Base-by-base conservation (phyloP, 257 asterid species). In the Euphrasia confusa region DNA sequence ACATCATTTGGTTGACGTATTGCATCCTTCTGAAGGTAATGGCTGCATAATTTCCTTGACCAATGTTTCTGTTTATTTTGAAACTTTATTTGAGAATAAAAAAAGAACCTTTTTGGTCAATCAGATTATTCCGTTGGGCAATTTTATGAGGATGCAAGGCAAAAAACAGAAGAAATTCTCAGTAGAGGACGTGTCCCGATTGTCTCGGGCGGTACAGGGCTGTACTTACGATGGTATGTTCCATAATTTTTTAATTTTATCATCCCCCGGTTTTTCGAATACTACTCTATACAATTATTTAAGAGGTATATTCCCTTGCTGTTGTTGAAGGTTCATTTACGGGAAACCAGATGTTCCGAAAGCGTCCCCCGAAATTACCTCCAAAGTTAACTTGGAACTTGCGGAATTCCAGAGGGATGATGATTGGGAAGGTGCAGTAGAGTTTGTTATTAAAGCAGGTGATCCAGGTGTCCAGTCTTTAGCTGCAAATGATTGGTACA, bases 21-120 rank as follows among this genome's bases (percentile, higher is more conserved):
- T 86, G 74, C 87, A 89, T 74, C 99, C 99, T n/a, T 84, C 94
- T 59, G 96, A 89, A 81, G 99, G 99, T 92, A 86, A 77, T 72
- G 55, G 67, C 68, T 65, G 44, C 68, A 8, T 37, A 37, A 3
- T 37, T 37, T 1, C 42, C 42, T 37, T 37, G 10, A 9, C 9
- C 42, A 2, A 33, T 6, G 39, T 0, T 9, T 9, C 9, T 37
- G 42, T 37, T 37, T 37, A 37, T 11, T 37, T 37, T 37, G 42
- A 11, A 37, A 10, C 10, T 45, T 13, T 12, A 1, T 45, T 45
- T 47, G 14, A 10, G 33, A 24, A 15, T 7, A 15, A 49, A 49
- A 53, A 53, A 1, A 18, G 24, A 24, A 52, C 11, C 52, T 71
- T 35, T 57, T 64, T 66, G 44, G 63, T 52, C 54, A 57, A 68